These are phyloP conservation scores for Xylaria sp. DNA, from an alignment of 495 filamentous ascomycete species.

Conservation along the genomic window DNA sequence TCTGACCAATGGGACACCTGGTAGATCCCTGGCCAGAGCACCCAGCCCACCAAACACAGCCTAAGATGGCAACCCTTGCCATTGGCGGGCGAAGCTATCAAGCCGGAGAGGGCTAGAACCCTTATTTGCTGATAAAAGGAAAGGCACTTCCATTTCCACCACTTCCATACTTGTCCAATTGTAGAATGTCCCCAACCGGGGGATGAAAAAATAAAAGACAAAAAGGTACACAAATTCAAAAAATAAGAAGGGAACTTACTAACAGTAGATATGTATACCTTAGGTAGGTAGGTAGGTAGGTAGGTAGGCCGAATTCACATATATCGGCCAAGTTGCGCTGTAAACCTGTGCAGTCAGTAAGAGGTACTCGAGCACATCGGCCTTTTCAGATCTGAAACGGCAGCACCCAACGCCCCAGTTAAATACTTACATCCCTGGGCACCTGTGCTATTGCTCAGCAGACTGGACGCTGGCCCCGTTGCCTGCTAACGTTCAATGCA, in stretches of 20 bases:
- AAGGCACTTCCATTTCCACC: not conserved
- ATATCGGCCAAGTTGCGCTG: not conserved
- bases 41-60: not conserved
- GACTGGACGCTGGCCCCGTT: too few species aligned
- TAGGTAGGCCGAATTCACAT: not conserved
- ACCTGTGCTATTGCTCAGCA: too few species aligned
- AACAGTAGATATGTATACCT: not conserved
- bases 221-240: not conserved
- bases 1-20: not conserved
- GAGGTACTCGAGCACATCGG: slow-evolving; percentile 3
- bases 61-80: not conserved
- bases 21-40: not conserved
- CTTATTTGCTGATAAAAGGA: slow-evolving; percentile 8
- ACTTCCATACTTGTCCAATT: not conserved
- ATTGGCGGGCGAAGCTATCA: not conserved
- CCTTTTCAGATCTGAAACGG: not conserved
- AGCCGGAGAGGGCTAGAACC: slow-evolving; percentile 12
- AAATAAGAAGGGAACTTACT: not conserved
- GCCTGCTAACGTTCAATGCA: not conserved
- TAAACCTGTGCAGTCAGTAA: slow-evolving; percentile 4
- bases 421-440: not conserved
- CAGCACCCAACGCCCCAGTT: not conserved
- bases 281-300: too few species aligned
- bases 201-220: not conserved
- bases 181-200: not conserved